A percentile compares a stretch with the other conserved stretches of the same genome.
Conservation (phyloP, 495 filamentous ascomycete species). For the Ramalina peruviana region DNA sequence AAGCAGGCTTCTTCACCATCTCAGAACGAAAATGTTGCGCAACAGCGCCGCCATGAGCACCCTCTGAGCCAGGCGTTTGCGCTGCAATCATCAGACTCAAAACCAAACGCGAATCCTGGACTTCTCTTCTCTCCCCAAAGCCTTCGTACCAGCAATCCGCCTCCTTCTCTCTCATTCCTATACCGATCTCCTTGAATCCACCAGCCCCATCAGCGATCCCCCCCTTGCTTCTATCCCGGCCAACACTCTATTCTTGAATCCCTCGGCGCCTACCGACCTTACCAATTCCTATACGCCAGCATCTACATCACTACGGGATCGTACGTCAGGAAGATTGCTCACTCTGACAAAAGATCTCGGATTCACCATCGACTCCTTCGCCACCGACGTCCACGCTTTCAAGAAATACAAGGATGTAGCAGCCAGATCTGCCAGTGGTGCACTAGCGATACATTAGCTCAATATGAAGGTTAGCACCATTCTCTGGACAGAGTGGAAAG, state of each 20-base stretch:
- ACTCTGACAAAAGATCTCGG: slow-evolving; percentile 38
- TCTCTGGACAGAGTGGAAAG: background rate
- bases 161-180: slow-evolving; percentile 11
- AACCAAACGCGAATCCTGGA: slow-evolving; percentile 41
- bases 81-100: slow-evolving; percentile 33
- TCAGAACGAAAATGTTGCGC: background rate
- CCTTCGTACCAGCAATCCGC: slow-evolving; percentile 13
- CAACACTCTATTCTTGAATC: slow-evolving; percentile 31
- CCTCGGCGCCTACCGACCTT: background rate
- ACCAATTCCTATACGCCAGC: slow-evolving; percentile 26
- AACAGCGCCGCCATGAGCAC: background rate
- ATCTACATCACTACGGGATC: slow-evolving; percentile 37
- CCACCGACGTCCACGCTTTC: slow-evolving; percentile 70
- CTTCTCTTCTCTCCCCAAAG: slow-evolving; percentile 35
- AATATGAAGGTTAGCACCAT: slow-evolving; percentile 11
- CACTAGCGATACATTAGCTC: slow-evolving; percentile 32
- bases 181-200: slow-evolving; percentile 4
- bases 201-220: slow-evolving; percentile 17
- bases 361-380: slow-evolving; percentile 72
- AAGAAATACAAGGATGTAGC: slow-evolving; percentile 54
- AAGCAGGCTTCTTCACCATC: too few species aligned
- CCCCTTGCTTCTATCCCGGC: slow-evolving; percentile 43
- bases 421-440: slow-evolving; percentile 55
- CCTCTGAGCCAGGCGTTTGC: background rate
- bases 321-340: slow-evolving; percentile 59